Evolutionary conservation across 2,329 filamentous ascomycete genomes (phyloP).

Genomic region (Sclerotinia subarctica): DNA sequence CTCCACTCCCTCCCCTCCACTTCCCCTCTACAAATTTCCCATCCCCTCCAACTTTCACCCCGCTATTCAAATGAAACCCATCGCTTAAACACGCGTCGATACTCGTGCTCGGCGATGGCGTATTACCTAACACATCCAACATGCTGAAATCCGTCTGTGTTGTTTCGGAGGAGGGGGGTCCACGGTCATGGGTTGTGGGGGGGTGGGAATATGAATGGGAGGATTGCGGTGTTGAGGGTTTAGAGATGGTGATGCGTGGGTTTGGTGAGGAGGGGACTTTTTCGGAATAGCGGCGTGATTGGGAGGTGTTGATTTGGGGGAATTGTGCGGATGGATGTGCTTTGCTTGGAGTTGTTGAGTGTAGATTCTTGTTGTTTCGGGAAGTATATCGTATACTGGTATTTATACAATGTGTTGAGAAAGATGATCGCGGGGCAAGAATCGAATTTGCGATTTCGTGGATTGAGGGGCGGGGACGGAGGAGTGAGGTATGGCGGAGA

Average conservation of each 20-base stretch:
- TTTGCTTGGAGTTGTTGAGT: neutral
- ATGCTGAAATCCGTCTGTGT: slow-evolving; percentile 68
- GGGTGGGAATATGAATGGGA: neutral
- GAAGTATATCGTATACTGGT: neutral
- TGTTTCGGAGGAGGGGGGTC: slow-evolving; percentile 57
- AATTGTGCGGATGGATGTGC: too few species aligned
- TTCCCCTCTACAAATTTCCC: slow-evolving; percentile 46
- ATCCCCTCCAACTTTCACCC: slow-evolving; percentile 43
- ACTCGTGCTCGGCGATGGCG: slow-evolving; percentile 73
- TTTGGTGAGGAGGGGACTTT: neutral
- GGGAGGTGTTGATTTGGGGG: neutral
- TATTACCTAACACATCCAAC: slow-evolving; percentile 75
- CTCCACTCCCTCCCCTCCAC: slow-evolving; percentile 59
- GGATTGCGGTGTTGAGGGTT: neutral
- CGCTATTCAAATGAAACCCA: slow-evolving; percentile 85
- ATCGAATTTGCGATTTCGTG: slow-evolving; percentile 31
- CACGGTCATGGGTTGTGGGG: slow-evolving; percentile 47
- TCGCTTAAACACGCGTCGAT: slow-evolving; percentile 79
- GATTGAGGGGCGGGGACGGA: slow-evolving; percentile 31
- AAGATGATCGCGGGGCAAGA: slow-evolving; percentile 22
- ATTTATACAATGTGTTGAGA: neutral
- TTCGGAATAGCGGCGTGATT: neutral
- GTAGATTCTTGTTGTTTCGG: neutral
- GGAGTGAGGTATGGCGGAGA: slow-evolving; percentile 16
- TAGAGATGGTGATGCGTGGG: neutral